Evolutionary conservation across 2,329 filamentous ascomycete species (phyloP), one percentile per base, ranked within the genome.

Genomic region (Scedosporium aurantiacum): DNA sequence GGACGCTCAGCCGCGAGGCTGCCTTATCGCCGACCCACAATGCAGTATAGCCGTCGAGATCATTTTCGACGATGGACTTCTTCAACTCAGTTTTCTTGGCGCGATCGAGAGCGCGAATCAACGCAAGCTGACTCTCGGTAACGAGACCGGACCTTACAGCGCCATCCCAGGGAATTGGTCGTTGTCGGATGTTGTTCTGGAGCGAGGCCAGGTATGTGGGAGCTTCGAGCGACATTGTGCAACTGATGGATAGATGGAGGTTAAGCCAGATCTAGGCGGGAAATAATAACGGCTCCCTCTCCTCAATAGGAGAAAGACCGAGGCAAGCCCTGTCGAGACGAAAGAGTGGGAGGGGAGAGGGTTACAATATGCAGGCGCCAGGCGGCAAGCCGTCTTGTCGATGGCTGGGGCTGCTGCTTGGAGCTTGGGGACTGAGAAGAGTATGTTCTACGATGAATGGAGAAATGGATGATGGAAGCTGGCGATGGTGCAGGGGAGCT

Each of bases 141-240:
- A 99, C 89, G 70, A 91, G 94, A 74, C 92, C 91, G 68, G 91
- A 91, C 74, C 94, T 86, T 67, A 96, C 91, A 69, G 93, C 92
- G 69, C 93, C 93, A 76, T 97, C 93, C 94, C 94, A 99, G 63
- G 93, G 92, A 76, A 99, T 96, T 66, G 92, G 92, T 67, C 94
- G 86, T 71, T 90, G 89, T 72, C 94, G 90, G 74, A 97, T 96
- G 81, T 97, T 97, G 84, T 90, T 95, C 79, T 96, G 92, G 68
- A 97, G 83, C 67, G 91, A 93, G 72, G 78, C 77, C 62, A 85
- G 85, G 75, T 97, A 97, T 63, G 90, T 89, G 63, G 92, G 92
- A 68, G 91, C 89, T 73, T 97, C 91, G 74, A 96, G 84, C 73
- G 91, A 93, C 92, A 97, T 97, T 23, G 37, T 50, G 59, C 5